Percentiles rank a stretch among this genome's conserved stretches.
These are phyloP conservation scores for Vicia faba DNA, from an alignment of 306 rosid genomes.

Conservation along the genomic window DNA sequence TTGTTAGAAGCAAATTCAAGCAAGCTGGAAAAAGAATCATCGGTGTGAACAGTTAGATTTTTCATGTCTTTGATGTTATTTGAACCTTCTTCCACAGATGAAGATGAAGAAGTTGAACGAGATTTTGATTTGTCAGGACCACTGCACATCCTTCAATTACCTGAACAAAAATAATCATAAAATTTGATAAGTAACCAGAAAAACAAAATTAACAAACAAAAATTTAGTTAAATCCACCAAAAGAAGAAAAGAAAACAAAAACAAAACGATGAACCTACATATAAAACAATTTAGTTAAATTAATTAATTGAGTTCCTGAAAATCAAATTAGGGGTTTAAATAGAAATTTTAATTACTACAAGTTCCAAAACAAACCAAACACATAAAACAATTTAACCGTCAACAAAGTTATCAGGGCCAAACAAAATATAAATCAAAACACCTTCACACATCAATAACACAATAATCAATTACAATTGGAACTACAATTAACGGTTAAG, in stretches of 20 bases:
- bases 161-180: constrained; percentile 32
- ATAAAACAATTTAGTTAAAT: not conserved
- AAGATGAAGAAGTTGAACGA: constrained; percentile 32
- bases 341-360: not conserved
- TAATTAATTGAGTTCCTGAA: not conserved
- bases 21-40: constrained; percentile 63
- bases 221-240: not conserved
- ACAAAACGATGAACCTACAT: too few relatives aligned
- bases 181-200: constrained; percentile 16
- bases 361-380: not conserved
- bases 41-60: constrained; percentile 52
- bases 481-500: not conserved
- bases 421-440: not conserved
- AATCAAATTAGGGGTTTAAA: not conserved
- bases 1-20: constrained; percentile 85
- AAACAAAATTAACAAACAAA: not conserved
- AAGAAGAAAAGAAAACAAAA: too few relatives aligned
- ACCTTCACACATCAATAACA: not conserved
- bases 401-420: not conserved
- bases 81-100: constrained; percentile 47
- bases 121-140: constrained; percentile 68
- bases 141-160: constrained; percentile 67
- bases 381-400: not conserved
- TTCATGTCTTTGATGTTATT: constrained; percentile 60
- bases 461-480: not conserved